These are phyloP conservation scores for Lagenidium sp. DNA, from an alignment of 352 stramenopile species.

Conservation along the genomic window DNA sequence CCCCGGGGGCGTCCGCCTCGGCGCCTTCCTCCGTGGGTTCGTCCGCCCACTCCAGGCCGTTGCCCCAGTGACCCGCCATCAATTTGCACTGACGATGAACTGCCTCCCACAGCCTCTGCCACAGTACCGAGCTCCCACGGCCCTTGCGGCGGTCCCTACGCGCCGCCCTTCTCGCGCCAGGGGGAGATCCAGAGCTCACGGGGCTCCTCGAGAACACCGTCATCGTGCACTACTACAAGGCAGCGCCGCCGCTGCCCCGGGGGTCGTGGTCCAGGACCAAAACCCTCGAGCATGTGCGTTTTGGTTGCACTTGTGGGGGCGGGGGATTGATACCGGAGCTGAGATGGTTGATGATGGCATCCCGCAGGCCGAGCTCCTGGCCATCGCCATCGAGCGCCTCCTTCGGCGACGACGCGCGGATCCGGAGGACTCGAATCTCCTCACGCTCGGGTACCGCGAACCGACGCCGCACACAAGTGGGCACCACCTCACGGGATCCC, in stretches of 20 bases:
- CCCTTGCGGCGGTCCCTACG: too few species aligned
- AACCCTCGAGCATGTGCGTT: conserved; percentile 4
- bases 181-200: conserved; percentile 1
- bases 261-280: neutral
- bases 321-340: neutral
- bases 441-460: conserved; percentile 62
- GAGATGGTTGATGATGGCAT: neutral
- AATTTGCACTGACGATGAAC: too few species aligned
- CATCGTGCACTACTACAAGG: conserved; percentile 9
- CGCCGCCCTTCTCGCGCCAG: too few species aligned
- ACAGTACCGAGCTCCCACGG: too few species aligned
- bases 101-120: too few species aligned
- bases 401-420: conserved; percentile 27
- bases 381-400: conserved; percentile 21
- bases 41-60: too few species aligned
- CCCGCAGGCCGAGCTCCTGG: conserved; percentile 10
- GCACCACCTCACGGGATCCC: conserved; percentile 42
- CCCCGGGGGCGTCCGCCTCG: too few species aligned
- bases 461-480: conserved; percentile 25
- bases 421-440: conserved; percentile 42
- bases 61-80: too few species aligned
- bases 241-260: neutral
- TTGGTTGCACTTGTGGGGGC: neutral
- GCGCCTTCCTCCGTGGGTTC: too few species aligned
- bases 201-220: conserved; percentile 5